These are phyloP conservation scores for Lentinula sp. DNA, from an alignment of 768 basidiomycete species.

Conservation along the genomic window DNA sequence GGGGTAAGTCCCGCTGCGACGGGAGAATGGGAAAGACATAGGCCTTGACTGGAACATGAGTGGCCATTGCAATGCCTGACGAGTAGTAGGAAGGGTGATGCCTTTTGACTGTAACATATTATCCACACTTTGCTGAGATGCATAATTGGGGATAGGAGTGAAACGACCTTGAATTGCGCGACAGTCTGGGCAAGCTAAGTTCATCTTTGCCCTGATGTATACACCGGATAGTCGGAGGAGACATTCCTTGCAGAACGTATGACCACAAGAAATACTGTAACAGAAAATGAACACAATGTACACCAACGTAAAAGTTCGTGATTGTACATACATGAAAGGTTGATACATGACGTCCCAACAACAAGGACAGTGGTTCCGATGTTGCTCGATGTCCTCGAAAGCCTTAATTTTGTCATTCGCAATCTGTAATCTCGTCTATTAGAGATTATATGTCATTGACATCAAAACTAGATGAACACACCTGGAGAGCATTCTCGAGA, in stretches of 20 bases:
- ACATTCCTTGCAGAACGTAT: background rate
- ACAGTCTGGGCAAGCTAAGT: background rate
- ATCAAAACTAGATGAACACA: too few species aligned
- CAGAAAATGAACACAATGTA: background rate
- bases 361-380: too few species aligned
- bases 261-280: background rate
- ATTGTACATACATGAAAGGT: background rate
- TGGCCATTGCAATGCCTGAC: background rate
- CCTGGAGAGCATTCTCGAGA: too few species aligned
- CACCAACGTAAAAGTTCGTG: background rate
- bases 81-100: background rate
- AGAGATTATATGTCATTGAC: background rate
- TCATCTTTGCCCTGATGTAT: background rate
- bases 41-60: background rate
- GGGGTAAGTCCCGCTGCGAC: background rate
- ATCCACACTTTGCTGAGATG: background rate
- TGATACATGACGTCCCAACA: background rate
- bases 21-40: background rate
- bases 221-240: background rate
- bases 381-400: too few species aligned
- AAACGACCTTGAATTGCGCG: background rate
- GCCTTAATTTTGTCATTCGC: too few species aligned
- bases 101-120: background rate
- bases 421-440: background rate
- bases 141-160: background rate